phyloP scores from a whole-genome alignment of 2,329 filamentous ascomycete genomes.

The Fusarium anthophilum region DNA sequence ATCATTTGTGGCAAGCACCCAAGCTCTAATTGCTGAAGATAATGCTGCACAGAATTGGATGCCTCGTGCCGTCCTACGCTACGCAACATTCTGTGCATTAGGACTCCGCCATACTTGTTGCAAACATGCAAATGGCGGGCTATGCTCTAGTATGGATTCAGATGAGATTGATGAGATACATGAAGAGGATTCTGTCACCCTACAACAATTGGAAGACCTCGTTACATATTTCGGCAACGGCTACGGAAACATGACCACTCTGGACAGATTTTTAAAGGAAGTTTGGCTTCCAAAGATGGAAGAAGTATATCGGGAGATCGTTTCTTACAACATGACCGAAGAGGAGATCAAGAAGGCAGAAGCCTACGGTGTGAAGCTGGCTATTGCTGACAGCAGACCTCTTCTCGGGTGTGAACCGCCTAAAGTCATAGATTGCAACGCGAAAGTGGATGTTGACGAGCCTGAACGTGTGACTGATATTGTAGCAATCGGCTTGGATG shows the following conservation, averaged over 20 bases:
- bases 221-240: rapidly evolving
- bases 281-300: neutral
- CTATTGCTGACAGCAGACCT: rapidly evolving
- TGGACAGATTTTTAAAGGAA: rapidly evolving
- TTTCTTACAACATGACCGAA: rapidly evolving
- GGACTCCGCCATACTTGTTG: neutral
- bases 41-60: rapidly evolving
- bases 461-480: rapidly evolving
- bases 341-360: neutral
- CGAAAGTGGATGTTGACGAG: neutral
- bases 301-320: rapidly evolving
- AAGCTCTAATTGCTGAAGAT: rapidly evolving
- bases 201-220: neutral
- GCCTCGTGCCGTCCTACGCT: neutral
- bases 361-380: neutral
- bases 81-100: rapidly evolving
- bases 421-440: no score
- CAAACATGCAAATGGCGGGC: neutral
- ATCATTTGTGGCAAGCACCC: rapidly evolving
- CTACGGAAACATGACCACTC: neutral
- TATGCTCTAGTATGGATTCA: rapidly evolving
- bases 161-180: neutral
- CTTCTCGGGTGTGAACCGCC: rapidly evolving
- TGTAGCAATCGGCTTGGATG: rapidly evolving
- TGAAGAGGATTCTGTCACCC: rapidly evolving